Evolutionary conservation across 2,329 filamentous ascomycete genomes (phyloP), one percentile per base, ranked within the genome.

Genomic region (Dothistroma pini): DNA sequence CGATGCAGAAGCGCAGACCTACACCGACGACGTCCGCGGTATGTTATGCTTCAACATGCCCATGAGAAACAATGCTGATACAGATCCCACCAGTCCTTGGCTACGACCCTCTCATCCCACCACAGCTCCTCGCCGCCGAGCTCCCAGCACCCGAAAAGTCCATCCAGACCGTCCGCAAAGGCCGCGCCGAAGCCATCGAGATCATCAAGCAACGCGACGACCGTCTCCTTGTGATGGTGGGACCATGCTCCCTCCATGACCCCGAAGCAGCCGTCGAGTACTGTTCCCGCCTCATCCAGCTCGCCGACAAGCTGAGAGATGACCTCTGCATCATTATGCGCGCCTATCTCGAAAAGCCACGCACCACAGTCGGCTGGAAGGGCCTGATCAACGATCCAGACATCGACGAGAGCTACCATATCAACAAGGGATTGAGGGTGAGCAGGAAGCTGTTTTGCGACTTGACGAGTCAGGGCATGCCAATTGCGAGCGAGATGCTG

Each of bases 301-400:
- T 97, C 53, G 86, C 92, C 62, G 85, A 89, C 66, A 91, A 89
- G 82, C 87, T 97, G 64, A 86, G 87, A 63, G 82, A 86, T 70
- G 93, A 97, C 75, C 84, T 99, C 52, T 88, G 88, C 76, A 90
- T 99, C 75, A 88, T 99, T 73, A 99, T 99, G 95, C 91, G 95
- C 71, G 92, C 93, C 74, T 99, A 99, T 84, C 89, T 99, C 56
- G 95, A 99, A 83, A 99, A 99, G 84, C 95, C 95, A 48, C 89
- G 95, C 63, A 99, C 95, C 54, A 99, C 95, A 0, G 93, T 99
- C 54, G 95, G 95, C 75, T 99, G 95, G 95, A 99, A 99, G 81
- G 95, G 95, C 56, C 83, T 99, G 76, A 97, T 99, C 84, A 99
- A 99, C 79, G 95, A 99, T 77, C 95, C 95, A 2, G 93, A 97